Conservation (phyloP, 2,329 filamentous ascomycete genomes). For the Fusarium pseudograminearum region DNA sequence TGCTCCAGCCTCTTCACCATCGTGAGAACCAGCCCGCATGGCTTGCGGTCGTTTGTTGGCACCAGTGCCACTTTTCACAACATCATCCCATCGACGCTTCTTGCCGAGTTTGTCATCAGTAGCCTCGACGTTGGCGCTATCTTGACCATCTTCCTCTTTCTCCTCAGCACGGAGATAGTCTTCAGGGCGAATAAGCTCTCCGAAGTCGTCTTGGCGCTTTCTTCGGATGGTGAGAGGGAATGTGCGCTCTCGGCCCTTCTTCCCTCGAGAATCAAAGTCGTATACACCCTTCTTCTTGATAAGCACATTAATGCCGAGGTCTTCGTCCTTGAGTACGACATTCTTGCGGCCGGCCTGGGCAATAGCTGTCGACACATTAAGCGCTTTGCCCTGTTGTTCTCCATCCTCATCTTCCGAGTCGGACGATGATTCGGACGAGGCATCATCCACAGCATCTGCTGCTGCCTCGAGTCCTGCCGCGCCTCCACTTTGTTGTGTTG, state of each 20-base stretch:
- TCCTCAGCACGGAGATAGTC: conserved; percentile 95
- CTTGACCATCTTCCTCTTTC: conserved; percentile 78
- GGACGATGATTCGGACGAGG: conserved; percentile 86
- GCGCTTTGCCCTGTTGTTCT: conserved; percentile 89
- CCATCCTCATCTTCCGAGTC: conserved; percentile 89
- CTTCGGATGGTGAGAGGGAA: conserved; percentile 88
- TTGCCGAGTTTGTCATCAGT: conserved; percentile 79
- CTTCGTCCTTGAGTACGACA: conserved; percentile 86
- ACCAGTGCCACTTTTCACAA: conserved; percentile 52
- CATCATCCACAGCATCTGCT: conserved; percentile 82
- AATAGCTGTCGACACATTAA: conserved; percentile 88
- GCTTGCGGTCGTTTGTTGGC: conserved; percentile 71
- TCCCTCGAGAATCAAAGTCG: conserved; percentile 91
- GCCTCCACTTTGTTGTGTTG: conserved; percentile 78
- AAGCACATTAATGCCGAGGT: conserved; percentile 90
- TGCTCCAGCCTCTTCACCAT: conserved; percentile 58
- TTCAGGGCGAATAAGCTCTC: conserved; percentile 91
- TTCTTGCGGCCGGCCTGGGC: conserved; percentile 88
- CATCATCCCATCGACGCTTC: conserved; percentile 94
- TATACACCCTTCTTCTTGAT: conserved; percentile 90
- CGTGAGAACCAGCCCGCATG: conserved; percentile 57
- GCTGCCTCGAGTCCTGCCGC: conserved; percentile 75
- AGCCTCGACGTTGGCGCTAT: conserved; percentile 54
- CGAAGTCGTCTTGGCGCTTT: conserved; percentile 88
- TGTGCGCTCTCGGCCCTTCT: conserved; percentile 91